Percentiles rank a stretch among this genome's conserved stretches.
phyloP scores from a whole-genome alignment of 2,329 filamentous ascomycete genomes.

The Hymenoscyphus repandus region DNA sequence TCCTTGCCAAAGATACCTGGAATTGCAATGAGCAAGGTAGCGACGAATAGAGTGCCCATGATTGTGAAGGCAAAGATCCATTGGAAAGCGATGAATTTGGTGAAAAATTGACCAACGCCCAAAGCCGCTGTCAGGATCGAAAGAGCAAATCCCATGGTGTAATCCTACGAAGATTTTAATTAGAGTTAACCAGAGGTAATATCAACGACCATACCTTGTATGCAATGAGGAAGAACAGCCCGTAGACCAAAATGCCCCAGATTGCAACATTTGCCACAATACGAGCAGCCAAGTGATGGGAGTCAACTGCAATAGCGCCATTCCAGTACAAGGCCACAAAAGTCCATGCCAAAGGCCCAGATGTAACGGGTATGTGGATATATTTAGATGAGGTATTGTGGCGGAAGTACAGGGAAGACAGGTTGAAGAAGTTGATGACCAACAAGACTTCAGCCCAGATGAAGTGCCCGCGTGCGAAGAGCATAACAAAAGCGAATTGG shows the following conservation, averaged over 20 bases:
- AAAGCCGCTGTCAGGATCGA: slow-evolving; percentile 69
- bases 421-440: slow-evolving; percentile 76
- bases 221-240: slow-evolving; percentile 66
- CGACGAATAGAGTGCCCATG: slow-evolving; percentile 67
- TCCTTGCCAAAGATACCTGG: slow-evolving; percentile 59
- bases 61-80: slow-evolving; percentile 91
- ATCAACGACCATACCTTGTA: slow-evolving; percentile 54
- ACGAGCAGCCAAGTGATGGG: slow-evolving; percentile 60
- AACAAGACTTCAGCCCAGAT: slow-evolving; percentile 71
- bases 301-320: slow-evolving; percentile 74
- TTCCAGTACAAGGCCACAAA: slow-evolving; percentile 87
- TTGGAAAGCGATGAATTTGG: slow-evolving; percentile 71
- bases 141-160: slow-evolving; percentile 74
- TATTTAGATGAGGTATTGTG: slow-evolving; percentile 66
- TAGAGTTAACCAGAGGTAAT: background rate
- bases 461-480: slow-evolving; percentile 75
- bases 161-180: slow-evolving; percentile 42
- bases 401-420: slow-evolving; percentile 74
- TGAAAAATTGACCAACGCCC: slow-evolving; percentile 70
- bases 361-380: slow-evolving; percentile 71
- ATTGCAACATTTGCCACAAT: slow-evolving; percentile 84
- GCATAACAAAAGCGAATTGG: slow-evolving; percentile 74
- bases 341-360: slow-evolving; percentile 78
- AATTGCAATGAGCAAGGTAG: slow-evolving; percentile 59
- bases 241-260: slow-evolving; percentile 75